Conservation (phyloP, 495 filamentous ascomycete species). For the Tuber aestivum region DNA sequence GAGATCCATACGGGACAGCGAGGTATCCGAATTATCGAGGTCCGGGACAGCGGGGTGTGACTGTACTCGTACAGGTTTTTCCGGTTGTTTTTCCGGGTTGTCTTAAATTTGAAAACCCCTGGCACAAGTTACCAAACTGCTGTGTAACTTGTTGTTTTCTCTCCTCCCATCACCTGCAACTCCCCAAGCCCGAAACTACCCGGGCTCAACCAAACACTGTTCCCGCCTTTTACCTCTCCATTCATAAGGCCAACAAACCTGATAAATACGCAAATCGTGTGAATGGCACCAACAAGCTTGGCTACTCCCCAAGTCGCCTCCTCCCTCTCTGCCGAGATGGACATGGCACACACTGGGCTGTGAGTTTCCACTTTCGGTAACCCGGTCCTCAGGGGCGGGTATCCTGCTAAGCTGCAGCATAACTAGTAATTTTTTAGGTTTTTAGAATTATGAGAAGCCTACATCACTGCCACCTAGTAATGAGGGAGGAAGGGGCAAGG, state of each 20-base stretch:
- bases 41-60: too few relatives aligned
- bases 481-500: neutral
- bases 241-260: neutral
- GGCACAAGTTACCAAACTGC: too few relatives aligned
- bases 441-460: neutral
- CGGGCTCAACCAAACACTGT: neutral
- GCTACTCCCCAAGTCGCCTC: neutral
- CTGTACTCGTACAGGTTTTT: too few relatives aligned
- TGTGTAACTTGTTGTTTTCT: neutral
- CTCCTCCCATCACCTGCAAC: too few relatives aligned
- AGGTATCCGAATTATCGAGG: too few relatives aligned
- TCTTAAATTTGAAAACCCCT: too few relatives aligned
- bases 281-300: neutral
- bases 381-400: neutral
- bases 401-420: neutral
- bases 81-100: too few relatives aligned
- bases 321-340: neutral
- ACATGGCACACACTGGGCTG: too few relatives aligned
- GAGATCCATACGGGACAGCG: too few relatives aligned
- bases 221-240: neutral
- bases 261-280: neutral
- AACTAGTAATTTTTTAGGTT: neutral
- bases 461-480: neutral
- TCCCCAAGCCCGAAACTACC: too few relatives aligned
- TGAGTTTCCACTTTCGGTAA: too few relatives aligned